Evolutionary conservation across 2,329 filamentous ascomycete genomes (phyloP).

Genomic region (Talaromyces pinophilus): DNA sequence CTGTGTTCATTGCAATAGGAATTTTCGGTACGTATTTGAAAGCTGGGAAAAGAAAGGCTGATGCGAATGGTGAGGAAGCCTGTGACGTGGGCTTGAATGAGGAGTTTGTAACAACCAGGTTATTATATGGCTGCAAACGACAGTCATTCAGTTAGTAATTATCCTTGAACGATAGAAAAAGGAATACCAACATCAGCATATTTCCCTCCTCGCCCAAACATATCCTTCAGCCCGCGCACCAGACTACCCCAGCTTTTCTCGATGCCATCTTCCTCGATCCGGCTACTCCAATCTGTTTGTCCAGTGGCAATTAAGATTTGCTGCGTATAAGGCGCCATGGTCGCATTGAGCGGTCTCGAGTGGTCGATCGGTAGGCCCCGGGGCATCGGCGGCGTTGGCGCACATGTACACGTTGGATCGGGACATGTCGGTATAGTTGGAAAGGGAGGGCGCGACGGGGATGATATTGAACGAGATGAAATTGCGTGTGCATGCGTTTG

Average conservation of each 20-base stretch:
- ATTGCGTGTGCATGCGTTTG: neutral
- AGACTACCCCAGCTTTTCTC: constrained; percentile 48
- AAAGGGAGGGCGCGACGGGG: constrained; percentile 36
- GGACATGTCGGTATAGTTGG: constrained; percentile 64
- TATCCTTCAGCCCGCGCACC: constrained; percentile 67
- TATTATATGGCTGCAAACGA: constrained; percentile 71
- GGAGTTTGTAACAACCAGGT: constrained; percentile 72
- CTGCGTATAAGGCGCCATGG: constrained; percentile 75
- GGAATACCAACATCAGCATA: constrained; percentile 59
- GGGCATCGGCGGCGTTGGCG: constrained; percentile 69
- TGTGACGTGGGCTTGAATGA: constrained; percentile 64
- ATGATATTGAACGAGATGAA: constrained; percentile 8
- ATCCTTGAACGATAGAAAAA: neutral
- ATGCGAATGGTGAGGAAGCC: constrained; percentile 40
- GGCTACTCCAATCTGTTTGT: constrained; percentile 74
- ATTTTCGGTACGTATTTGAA: constrained; percentile 79
- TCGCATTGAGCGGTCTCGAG: constrained; percentile 68
- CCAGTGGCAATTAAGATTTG: constrained; percentile 85
- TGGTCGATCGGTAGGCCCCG: constrained; percentile 73
- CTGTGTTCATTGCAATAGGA: constrained; percentile 54
- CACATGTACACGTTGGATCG: constrained; percentile 72
- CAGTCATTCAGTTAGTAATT: constrained; percentile 12
- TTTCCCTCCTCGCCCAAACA: constrained; percentile 65
- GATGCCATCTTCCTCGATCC: constrained; percentile 76
- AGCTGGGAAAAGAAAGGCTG: constrained; percentile 75